phyloP scores from a whole-genome alignment of 2,329 filamentous ascomycete species.

The Trichophyton equinum region DNA sequence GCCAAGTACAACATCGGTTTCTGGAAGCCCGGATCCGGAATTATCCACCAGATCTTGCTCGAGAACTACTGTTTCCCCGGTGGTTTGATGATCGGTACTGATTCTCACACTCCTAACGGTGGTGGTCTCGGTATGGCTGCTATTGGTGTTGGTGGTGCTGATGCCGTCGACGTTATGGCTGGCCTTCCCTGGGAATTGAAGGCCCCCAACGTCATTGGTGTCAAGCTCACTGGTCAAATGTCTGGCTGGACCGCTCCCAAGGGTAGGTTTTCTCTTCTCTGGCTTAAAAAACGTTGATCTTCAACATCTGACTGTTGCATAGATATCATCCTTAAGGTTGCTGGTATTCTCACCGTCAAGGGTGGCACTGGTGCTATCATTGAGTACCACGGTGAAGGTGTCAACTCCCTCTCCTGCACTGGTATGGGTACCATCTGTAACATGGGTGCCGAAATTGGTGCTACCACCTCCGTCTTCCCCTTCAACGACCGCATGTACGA shows the following conservation, averaged over 20 bases:
- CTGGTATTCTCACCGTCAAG: slow-evolving; percentile 93
- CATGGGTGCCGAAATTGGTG: slow-evolving; percentile 53
- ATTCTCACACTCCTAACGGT: slow-evolving; percentile 94
- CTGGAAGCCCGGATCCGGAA: slow-evolving; percentile 97
- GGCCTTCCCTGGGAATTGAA: slow-evolving; percentile 96
- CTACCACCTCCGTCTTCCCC: slow-evolving; percentile 89
- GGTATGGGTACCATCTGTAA: slow-evolving; percentile 74
- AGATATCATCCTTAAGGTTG: slow-evolving; percentile 97
- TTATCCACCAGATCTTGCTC: slow-evolving; percentile 96
- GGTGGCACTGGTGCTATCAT: slow-evolving; percentile 83
- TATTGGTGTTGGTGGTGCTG: slow-evolving; percentile 95
- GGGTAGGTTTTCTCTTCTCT: slow-evolving; percentile 40
- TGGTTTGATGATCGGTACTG: slow-evolving; percentile 93
- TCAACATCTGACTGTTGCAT: slow-evolving; percentile 9
- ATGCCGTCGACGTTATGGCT: slow-evolving; percentile 97
- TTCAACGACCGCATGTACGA: slow-evolving; percentile 98
- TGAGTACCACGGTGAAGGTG: slow-evolving; percentile 52
- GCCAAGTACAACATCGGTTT: slow-evolving; percentile 99
- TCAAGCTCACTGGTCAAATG: slow-evolving; percentile 80
- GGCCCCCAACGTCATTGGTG: slow-evolving; percentile 92
- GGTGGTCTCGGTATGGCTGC: slow-evolving; percentile 91
- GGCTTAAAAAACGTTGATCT: not conserved
- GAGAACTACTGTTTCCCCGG: slow-evolving; percentile 99
- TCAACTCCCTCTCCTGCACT: slow-evolving; percentile 61
- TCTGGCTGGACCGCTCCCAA: slow-evolving; percentile 90